Conservation (phyloP, 225 moss, liverwort and hornwort species). For the Thuidium tamariscinum region DNA sequence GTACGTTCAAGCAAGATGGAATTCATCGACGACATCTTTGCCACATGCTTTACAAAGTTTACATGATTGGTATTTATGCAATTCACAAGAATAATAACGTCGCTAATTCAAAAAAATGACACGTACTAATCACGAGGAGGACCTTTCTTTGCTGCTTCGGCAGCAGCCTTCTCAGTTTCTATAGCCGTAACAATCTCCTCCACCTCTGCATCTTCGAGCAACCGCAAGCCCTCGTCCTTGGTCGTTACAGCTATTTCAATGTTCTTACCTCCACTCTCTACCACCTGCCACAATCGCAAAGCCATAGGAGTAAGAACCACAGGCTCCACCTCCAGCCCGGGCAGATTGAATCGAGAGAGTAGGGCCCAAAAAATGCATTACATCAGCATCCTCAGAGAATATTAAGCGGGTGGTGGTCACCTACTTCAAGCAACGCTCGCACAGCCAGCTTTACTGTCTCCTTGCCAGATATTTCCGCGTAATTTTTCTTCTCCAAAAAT, state of each 20-base stretch:
- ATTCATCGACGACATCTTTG: not conserved
- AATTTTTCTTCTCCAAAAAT: constrained; percentile 94
- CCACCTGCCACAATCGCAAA: constrained; percentile 51
- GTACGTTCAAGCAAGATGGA: not conserved
- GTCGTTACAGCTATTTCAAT: constrained; percentile 98
- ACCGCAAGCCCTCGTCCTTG: constrained; percentile 63
- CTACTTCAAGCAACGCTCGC: constrained; percentile 87
- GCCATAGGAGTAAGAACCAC: not conserved
- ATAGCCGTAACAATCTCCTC: constrained; percentile 90
- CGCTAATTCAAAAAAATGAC: not conserved
- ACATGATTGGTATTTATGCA: not conserved
- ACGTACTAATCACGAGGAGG: constrained; percentile 62
- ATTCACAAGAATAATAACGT: not conserved
- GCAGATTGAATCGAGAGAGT: not conserved
- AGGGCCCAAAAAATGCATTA: not conserved
- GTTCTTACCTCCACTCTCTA: constrained; percentile 96
- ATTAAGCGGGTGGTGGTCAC: constrained; percentile 14
- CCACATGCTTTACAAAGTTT: not conserved
- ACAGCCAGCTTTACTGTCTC: constrained; percentile 94
- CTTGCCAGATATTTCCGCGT: constrained; percentile 79
- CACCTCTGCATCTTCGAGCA: constrained; percentile 81
- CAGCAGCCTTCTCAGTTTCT: constrained; percentile 96
- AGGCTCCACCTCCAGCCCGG: not conserved
- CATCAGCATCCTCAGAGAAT: not conserved
- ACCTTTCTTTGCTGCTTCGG: constrained; percentile 94